Evolutionary conservation across 2,329 filamentous ascomycete species (phyloP).

Genomic region (Alternaria consortialis): DNA sequence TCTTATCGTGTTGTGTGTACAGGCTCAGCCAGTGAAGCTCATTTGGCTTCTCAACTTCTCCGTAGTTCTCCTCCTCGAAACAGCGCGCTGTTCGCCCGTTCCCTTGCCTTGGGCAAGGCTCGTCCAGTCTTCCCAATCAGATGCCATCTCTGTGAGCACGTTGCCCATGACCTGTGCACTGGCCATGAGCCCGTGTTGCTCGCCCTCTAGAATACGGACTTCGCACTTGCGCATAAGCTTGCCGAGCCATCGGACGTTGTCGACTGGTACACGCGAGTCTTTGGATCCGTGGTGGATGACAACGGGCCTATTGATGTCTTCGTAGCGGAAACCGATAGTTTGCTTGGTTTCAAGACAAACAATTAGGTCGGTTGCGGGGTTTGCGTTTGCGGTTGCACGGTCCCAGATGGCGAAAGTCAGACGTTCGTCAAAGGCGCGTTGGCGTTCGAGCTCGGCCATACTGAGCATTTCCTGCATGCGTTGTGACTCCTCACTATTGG

Average conservation of each 20-base stretch:
- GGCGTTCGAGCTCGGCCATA: slow-evolving; percentile 74
- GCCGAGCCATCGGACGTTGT: slow-evolving; percentile 94
- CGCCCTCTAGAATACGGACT: slow-evolving; percentile 86
- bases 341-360: slow-evolving; percentile 92
- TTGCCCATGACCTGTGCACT: slow-evolving; percentile 91
- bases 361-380: slow-evolving; percentile 91
- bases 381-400: slow-evolving; percentile 86
- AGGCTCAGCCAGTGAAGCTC: slow-evolving; percentile 13
- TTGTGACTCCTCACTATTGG: slow-evolving; percentile 42
- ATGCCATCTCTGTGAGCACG: slow-evolving; percentile 92
- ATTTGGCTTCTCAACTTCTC: slow-evolving; percentile 28
- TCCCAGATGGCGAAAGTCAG: slow-evolving; percentile 96
- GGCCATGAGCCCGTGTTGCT: slow-evolving; percentile 96
- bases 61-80: slow-evolving; percentile 26
- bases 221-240: slow-evolving; percentile 94
- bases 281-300: slow-evolving; percentile 94
- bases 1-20: not conserved
- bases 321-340: slow-evolving; percentile 94
- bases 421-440: slow-evolving; percentile 79
- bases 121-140: slow-evolving; percentile 74
- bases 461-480: slow-evolving; percentile 62
- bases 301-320: slow-evolving; percentile 89
- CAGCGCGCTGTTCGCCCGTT: slow-evolving; percentile 16
- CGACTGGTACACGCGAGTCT: slow-evolving; percentile 90
- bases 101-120: slow-evolving; percentile 33